These are phyloP conservation scores for Clarireedia sp. DNA, from an alignment of 2,329 filamentous ascomycete species.

Conservation along the genomic window DNA sequence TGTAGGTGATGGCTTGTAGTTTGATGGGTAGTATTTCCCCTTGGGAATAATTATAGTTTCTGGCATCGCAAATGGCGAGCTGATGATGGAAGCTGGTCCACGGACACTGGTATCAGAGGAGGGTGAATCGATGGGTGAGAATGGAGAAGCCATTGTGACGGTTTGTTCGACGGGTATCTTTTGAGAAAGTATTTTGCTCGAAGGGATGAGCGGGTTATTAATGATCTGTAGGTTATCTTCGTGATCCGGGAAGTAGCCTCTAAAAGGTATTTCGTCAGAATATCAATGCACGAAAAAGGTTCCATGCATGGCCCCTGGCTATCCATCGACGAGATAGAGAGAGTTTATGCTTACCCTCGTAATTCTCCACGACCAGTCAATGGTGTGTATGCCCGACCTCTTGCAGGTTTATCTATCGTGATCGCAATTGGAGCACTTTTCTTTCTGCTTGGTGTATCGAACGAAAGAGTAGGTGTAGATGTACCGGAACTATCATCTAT, in stretches of 20 bases:
- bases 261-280: conserved; percentile 24
- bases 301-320: neutral
- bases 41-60: conserved; percentile 36
- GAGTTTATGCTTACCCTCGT: conserved; percentile 41
- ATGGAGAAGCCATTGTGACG: conserved; percentile 20
- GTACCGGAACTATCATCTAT: conserved; percentile 9
- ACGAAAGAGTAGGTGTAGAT: neutral
- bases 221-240: conserved; percentile 40
- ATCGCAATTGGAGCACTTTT: conserved; percentile 48
- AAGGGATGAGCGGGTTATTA: conserved; percentile 38
- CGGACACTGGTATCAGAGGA: conserved; percentile 8
- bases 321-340: conserved; percentile 5
- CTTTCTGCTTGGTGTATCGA: conserved; percentile 19
- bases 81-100: conserved; percentile 5
- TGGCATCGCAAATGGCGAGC: conserved; percentile 11
- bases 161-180: neutral
- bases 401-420: conserved; percentile 37
- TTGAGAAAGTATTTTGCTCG: neutral
- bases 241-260: conserved; percentile 54
- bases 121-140: conserved; percentile 4
- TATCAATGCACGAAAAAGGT: neutral
- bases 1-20: conserved; percentile 39
- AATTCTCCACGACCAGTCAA: conserved; percentile 52
- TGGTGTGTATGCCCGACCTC: conserved; percentile 36
- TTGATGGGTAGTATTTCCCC: conserved; percentile 57